These are phyloP conservation scores for Yarrowia sp. DNA, from an alignment of 805 yeast species.

Conservation along the genomic window DNA sequence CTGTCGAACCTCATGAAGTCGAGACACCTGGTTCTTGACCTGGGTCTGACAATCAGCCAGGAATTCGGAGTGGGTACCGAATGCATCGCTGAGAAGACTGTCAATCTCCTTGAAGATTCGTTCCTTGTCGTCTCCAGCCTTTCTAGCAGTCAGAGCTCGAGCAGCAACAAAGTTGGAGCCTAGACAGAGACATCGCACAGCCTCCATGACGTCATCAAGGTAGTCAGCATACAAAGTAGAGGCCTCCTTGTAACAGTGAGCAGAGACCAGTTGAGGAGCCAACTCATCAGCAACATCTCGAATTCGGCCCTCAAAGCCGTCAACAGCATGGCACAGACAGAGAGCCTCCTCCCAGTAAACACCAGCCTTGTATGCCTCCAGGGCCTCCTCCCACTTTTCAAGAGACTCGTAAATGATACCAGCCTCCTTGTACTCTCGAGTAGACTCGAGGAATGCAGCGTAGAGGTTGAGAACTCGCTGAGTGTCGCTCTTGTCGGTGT, in stretches of 20 bases:
- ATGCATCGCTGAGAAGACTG: slow-evolving; percentile 70
- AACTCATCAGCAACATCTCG: slow-evolving; percentile 64
- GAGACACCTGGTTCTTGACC: slow-evolving; percentile 76
- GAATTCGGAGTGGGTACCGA: slow-evolving; percentile 84
- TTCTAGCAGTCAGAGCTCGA: slow-evolving; percentile 61
- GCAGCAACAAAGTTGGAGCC: slow-evolving; percentile 80
- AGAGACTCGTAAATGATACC: slow-evolving; percentile 79
- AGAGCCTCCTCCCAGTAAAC: slow-evolving; percentile 89
- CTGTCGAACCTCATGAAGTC: slow-evolving; percentile 82
- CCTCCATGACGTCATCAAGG: slow-evolving; percentile 64
- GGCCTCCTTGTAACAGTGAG: slow-evolving; percentile 73
- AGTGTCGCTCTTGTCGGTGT: slow-evolving; percentile 57
- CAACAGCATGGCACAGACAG: slow-evolving; percentile 34
- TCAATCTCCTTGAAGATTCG: slow-evolving; percentile 41
- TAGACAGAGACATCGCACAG: slow-evolving; percentile 74
- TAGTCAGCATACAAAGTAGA: slow-evolving; percentile 75
- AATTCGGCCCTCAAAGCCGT: slow-evolving; percentile 53
- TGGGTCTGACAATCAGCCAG: slow-evolving; percentile 94
- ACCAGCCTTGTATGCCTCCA: slow-evolving; percentile 71
- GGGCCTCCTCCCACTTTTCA: slow-evolving; percentile 62
- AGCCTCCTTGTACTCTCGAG: slow-evolving; percentile 72
- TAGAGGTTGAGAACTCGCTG: slow-evolving; percentile 62
- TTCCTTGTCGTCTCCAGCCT: slow-evolving; percentile 38
- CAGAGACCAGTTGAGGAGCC: slow-evolving; percentile 63
- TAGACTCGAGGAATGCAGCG: slow-evolving; percentile 66